Conservation (phyloP, 2,329 filamentous ascomycete species). For the Ceratocystis destructans region DNA sequence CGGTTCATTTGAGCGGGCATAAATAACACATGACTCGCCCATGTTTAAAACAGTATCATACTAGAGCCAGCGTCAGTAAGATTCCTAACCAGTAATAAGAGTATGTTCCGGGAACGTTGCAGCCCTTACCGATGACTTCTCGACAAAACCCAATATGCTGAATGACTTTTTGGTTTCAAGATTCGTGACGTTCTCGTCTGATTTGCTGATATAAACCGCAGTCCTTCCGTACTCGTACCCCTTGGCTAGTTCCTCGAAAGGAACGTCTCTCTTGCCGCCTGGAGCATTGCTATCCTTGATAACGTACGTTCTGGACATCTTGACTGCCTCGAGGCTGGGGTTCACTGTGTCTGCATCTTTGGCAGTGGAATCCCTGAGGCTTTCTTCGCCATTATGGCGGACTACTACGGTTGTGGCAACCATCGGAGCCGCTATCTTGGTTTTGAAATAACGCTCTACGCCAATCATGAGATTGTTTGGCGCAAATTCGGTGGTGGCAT, state of each 20-base stretch:
- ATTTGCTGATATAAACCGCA: constrained; percentile 74
- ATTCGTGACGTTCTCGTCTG: constrained; percentile 78
- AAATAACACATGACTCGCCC: constrained; percentile 64
- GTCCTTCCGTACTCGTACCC: constrained; percentile 90
- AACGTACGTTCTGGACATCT: constrained; percentile 64
- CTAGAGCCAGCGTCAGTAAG: constrained; percentile 28
- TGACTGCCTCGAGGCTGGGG: constrained; percentile 52
- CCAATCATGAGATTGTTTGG: constrained; percentile 60
- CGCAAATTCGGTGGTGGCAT: constrained; percentile 4
- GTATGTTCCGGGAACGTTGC: no score
- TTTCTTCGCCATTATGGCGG: constrained; percentile 30
- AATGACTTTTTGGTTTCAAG: constrained; percentile 63
- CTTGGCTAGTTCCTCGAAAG: constrained; percentile 72
- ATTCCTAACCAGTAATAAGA: no score
- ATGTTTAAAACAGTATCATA: constrained; percentile 77
- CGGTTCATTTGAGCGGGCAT: constrained; percentile 65
- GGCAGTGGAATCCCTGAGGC: constrained; percentile 26
- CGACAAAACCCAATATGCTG: constrained; percentile 77
- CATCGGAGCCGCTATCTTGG: constrained; percentile 59
- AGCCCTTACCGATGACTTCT: constrained; percentile 46
- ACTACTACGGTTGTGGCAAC: constrained; percentile 65
- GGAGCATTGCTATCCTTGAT: constrained; percentile 60
- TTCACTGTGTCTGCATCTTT: constrained; percentile 36
- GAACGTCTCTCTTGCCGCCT: constrained; percentile 69
- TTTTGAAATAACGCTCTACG: constrained; percentile 82